A percentile compares a stretch with the other conserved stretches of the same genome.
Evolutionary conservation across 495 filamentous ascomycete genomes (phyloP).

Genomic region (Penicillium taxi): DNA sequence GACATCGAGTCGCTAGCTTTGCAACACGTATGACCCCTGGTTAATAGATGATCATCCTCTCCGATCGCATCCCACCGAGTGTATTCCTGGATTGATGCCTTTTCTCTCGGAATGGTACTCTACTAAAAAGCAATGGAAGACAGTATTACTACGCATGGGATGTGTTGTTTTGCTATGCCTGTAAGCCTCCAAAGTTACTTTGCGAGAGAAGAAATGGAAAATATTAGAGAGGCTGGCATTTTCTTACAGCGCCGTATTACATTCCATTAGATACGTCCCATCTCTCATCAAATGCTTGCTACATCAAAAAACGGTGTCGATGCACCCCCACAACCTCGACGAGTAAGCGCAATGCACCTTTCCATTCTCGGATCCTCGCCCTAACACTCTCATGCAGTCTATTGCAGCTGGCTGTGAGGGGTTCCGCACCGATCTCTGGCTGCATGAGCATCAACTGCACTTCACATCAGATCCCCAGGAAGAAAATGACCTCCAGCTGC

Average conservation of each 20-base stretch:
- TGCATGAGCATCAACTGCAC: constrained; percentile 41
- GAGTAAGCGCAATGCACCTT: constrained; percentile 15
- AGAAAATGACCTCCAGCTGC: constrained; percentile 10
- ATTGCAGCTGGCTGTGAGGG: constrained; percentile 15
- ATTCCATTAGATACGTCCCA: constrained; percentile 9
- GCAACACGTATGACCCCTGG: constrained; percentile 26
- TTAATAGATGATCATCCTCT: constrained; percentile 35
- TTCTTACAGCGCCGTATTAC: constrained; percentile 12
- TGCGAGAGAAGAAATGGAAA: no score
- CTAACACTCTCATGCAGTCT: constrained; percentile 13
- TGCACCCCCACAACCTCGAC: constrained; percentile 4
- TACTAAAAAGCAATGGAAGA: constrained; percentile 15
- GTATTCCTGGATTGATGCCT: constrained; percentile 20
- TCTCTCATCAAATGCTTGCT: constrained; percentile 1
- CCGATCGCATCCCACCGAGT: constrained; percentile 31
- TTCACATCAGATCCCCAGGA: background rate
- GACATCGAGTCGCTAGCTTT: constrained; percentile 6
- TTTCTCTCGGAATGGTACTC: constrained; percentile 13
- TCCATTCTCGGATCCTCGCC: constrained; percentile 12
- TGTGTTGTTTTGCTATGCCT: constrained; percentile 26
- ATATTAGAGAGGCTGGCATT: no score
- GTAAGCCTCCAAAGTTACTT: constrained; percentile 21
- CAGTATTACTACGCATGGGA: constrained; percentile 17
- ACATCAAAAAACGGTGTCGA: background rate
- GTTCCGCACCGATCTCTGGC: constrained; percentile 55